Evolutionary conservation across 495 filamentous ascomycete genomes (phyloP), one percentile per base, ranked within the genome.

Genomic region (Penicillium crystallinum): DNA sequence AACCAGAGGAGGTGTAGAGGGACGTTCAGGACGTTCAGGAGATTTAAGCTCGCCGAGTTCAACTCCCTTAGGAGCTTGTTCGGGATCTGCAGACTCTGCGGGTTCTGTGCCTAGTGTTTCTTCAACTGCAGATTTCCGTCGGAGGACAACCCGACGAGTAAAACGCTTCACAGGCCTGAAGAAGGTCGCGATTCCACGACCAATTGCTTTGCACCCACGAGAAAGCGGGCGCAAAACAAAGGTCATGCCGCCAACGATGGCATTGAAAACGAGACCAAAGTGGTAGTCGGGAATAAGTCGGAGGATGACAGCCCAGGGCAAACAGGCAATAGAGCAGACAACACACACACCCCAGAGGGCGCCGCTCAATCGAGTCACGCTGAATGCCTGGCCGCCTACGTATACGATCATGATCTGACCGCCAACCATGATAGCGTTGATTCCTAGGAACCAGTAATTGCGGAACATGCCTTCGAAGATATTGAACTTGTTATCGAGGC

Each of bases 401-500:
- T 84, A 89, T 50, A 93, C 75, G 55, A 95, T 95, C 64, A 91
- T 78, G 54, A 93, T 68, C 59, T 95, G 90, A 29, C 84, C 85
- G 22, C 77, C 89, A 52, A 88, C 76, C 81, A 95, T 92, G 60
- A 91, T 73, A 40, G 75, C 58, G 71, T 88, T 91, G 70, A 95
- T 91, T n/a, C 68, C 80, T 6, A 93, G 71, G 72, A 95, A 95
- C 74, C 87, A 91, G 67, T 77, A 84, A 67, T 95, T 95, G 41
- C 77, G 74, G 54, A 74, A 73, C 51, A 93, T 78, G 42, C 88
- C 88, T 66, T 91, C 88, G 60, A 95, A 89, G 39, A 95, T 90
- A 71, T 95, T 95, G 74, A 92, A 82, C 15, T 85, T 78, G 70
- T 95, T 95, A 67, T 95, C 90, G 18, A 95, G 75, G 19, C 89